These are phyloP conservation scores for Beauveria sp. DNA, from an alignment of 2,329 filamentous ascomycete genomes.

Conservation along the genomic window DNA sequence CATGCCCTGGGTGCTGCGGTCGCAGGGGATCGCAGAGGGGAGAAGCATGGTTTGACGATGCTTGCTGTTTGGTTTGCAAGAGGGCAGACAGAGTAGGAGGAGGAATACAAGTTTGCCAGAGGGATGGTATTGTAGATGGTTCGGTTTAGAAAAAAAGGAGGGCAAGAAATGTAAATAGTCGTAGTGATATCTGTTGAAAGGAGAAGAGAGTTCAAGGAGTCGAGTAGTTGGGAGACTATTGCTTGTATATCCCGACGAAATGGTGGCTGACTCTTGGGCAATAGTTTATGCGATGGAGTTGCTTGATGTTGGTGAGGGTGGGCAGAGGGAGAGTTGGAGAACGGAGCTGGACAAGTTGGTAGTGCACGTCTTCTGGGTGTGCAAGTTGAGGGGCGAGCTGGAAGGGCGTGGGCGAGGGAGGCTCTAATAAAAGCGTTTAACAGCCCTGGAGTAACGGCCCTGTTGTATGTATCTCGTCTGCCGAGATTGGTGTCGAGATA, in stretches of 20 bases:
- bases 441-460: not conserved
- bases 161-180: not conserved
- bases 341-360: too few species aligned
- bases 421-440: not conserved
- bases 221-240: not conserved
- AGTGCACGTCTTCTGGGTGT: not conserved
- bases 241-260: conserved; percentile 1
- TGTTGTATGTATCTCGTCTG: too few species aligned
- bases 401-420: not conserved
- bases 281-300: not conserved
- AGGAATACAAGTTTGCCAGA: not conserved
- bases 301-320: not conserved
- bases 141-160: not conserved
- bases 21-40: conserved; percentile 51
- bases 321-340: not conserved
- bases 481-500: too few species aligned
- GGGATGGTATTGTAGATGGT: not conserved
- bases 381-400: not conserved
- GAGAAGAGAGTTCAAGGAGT: not conserved
- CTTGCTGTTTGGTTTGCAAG: not conserved
- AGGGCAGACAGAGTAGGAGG: not conserved
- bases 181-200: not conserved
- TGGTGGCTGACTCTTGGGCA: not conserved
- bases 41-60: conserved; percentile 40
- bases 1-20: conserved; percentile 43